phyloP scores from a whole-genome alignment of 371 early-diverging fungal genomes.

The Mortierella sp. region DNA sequence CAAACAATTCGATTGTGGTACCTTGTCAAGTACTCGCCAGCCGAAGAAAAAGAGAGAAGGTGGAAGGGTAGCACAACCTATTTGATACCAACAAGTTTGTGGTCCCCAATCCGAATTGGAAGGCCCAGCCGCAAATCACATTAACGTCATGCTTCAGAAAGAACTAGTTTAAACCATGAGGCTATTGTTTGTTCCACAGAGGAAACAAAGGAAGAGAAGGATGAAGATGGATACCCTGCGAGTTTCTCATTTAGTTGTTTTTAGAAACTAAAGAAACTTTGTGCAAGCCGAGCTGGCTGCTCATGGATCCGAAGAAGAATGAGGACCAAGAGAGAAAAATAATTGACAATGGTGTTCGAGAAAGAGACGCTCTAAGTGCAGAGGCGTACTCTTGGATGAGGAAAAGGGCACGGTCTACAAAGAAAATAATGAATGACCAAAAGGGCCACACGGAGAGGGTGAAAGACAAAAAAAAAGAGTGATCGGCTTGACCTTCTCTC shows the following conservation, averaged over 20 bases:
- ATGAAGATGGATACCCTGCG: not conserved
- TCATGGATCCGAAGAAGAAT: not conserved
- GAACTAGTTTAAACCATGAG: not conserved
- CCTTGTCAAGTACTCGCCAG: not conserved
- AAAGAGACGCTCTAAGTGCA: not conserved
- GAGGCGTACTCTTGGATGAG: not conserved
- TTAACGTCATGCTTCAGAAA: not conserved
- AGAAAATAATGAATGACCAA: not conserved
- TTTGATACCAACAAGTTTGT: constrained; percentile 6
- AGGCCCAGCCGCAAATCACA: not conserved
- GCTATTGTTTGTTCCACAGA: not conserved
- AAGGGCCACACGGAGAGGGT: not conserved
- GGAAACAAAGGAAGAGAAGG: not conserved
- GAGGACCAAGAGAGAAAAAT: not conserved
- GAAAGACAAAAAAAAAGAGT: not conserved
- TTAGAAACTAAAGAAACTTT: not conserved
- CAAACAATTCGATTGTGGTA: not conserved
- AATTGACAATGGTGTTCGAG: not conserved
- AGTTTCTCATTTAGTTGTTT: not conserved
- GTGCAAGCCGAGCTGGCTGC: not conserved
- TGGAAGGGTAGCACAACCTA: not conserved
- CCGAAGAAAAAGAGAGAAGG: not conserved
- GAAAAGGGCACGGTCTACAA: not conserved
- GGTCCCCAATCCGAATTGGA: not conserved
- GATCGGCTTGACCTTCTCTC: not conserved